Base-by-base conservation (phyloP, 2,329 filamentous ascomycete species). In the Sordariomycetes sp. region DNA sequence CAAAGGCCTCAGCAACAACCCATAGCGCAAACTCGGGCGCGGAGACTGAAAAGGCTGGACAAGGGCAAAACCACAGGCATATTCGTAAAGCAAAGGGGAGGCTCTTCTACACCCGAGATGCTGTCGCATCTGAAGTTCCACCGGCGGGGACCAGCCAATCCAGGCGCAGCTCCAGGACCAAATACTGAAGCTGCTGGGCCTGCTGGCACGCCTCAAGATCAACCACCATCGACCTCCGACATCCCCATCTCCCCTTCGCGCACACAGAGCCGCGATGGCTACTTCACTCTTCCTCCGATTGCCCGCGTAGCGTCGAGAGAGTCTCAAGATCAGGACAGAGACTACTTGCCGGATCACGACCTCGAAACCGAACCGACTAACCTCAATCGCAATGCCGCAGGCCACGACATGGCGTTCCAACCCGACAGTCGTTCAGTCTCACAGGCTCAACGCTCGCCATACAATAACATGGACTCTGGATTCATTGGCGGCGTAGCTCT, bases 91-190 rank as follows among this genome's bases (percentile, higher is more conserved):
- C n/a, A n/a, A n/a, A n/a, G n/a, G n/a, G n/a, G n/a, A n/a, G n/a
- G n/a, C n/a, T n/a, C n/a, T n/a, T n/a, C n/a, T n/a, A n/a, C n/a
- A n/a, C n/a, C n/a, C 10, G 24, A 38, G 29, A 71, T 72, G 68
- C 58, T 71, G 34, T 70, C 67, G 43, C 64, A 70, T 53, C 61
- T 75, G 31, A 70, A 71, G 47, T 75, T 76, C 54, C 72, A 75
- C 46, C 68, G 72, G 46, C 68, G 71, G 47, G 70, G 61, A 31
- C n/a, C n/a, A n/a, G n/a, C n/a, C n/a, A n/a, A n/a, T n/a, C n/a
- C n/a, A n/a, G n/a, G n/a, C n/a, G n/a, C n/a, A n/a, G n/a, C n/a
- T n/a, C n/a, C n/a, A n/a, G n/a, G n/a, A n/a, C n/a, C n/a, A n/a
- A n/a, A n/a, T n/a, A n/a, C n/a, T n/a, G n/a, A n/a, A n/a, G n/a